Percentiles rank a stretch among this genome's conserved stretches.
These are phyloP conservation scores for Carex myosuroides DNA, from an alignment of 176 grass and related monocot species.

Conservation along the genomic window DNA sequence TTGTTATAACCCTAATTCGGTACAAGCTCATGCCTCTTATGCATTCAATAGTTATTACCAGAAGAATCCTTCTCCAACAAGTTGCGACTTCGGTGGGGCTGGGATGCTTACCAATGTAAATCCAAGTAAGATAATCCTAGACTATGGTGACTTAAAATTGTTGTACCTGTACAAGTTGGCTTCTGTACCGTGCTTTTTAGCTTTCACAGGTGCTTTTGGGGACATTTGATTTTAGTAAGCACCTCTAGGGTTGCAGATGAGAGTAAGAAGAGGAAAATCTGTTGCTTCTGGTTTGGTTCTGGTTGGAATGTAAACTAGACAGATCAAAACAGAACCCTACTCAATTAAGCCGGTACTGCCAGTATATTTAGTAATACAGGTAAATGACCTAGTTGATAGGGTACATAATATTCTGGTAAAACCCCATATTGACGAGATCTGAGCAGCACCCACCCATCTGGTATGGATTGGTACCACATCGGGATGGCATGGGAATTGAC, in stretches of 20 bases:
- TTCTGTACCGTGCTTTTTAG: neutral
- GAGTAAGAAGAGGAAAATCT: neutral
- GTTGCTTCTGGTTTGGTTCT: neutral
- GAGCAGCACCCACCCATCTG: neutral
- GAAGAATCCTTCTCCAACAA: slow-evolving; percentile 66
- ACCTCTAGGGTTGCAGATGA: neutral
- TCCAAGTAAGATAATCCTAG: slow-evolving; percentile 60
- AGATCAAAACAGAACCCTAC: neutral
- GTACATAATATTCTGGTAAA: neutral
- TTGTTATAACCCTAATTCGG: slow-evolving; percentile 79
- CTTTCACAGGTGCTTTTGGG: neutral
- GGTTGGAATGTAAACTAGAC: neutral
- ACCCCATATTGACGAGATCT: neutral
- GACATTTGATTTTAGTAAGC: neutral
- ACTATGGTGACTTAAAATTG: neutral
- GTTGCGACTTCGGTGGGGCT: slow-evolving; percentile 85
- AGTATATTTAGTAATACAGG: neutral
- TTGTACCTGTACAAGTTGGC: neutral
- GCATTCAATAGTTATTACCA: slow-evolving; percentile 97
- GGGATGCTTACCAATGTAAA: slow-evolving; percentile 76
- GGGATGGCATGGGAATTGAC: neutral
- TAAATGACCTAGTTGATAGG: neutral
- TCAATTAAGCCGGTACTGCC: neutral
- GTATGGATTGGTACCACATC: neutral
- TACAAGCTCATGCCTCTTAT: slow-evolving; percentile 81